Conservation (phyloP, 805 yeast species). For the Grigorovia jiainica region DNA sequence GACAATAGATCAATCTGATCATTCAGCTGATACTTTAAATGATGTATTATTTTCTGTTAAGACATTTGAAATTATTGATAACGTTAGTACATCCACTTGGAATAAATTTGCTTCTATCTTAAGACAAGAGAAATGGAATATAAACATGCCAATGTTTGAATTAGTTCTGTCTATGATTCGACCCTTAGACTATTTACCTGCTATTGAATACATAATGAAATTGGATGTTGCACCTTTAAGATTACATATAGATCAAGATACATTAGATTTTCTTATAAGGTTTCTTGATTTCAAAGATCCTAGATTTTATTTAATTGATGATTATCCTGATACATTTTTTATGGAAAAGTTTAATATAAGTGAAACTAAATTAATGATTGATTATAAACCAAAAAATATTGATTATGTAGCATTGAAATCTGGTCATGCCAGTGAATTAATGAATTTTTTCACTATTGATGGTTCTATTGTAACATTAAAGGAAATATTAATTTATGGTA, state of each 20-base stretch:
- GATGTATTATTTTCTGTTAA: constrained; percentile 40
- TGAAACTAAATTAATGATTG: constrained; percentile 55
- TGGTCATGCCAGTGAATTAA: constrained; percentile 74
- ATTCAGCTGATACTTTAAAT: constrained; percentile 39
- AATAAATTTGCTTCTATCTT: constrained; percentile 67
- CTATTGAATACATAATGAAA: constrained; percentile 53
- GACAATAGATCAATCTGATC: constrained; percentile 19
- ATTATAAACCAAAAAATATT: constrained; percentile 84
- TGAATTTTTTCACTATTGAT: constrained; percentile 82
- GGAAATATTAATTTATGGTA: constrained; percentile 58
- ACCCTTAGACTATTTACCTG: constrained; percentile 55
- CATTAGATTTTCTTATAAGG: constrained; percentile 71
- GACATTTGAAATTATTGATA: constrained; percentile 58
- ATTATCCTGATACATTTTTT: constrained; percentile 53
- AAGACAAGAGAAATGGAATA: constrained; percentile 54
- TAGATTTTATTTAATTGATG: constrained; percentile 51
- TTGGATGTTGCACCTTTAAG: constrained; percentile 60
- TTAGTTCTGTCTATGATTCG: constrained; percentile 47
- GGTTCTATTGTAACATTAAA: constrained; percentile 67
- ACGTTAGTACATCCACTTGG: constrained; percentile 85
- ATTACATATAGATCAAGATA: constrained; percentile 86
- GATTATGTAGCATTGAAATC: constrained; percentile 79
- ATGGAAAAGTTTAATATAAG: constrained; percentile 60
- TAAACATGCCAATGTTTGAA: constrained; percentile 51
- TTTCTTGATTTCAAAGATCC: constrained; percentile 74